Evolutionary conservation across 2,329 filamentous ascomycete species (phyloP).

Genomic region (Westerdykella aurantiaca): DNA sequence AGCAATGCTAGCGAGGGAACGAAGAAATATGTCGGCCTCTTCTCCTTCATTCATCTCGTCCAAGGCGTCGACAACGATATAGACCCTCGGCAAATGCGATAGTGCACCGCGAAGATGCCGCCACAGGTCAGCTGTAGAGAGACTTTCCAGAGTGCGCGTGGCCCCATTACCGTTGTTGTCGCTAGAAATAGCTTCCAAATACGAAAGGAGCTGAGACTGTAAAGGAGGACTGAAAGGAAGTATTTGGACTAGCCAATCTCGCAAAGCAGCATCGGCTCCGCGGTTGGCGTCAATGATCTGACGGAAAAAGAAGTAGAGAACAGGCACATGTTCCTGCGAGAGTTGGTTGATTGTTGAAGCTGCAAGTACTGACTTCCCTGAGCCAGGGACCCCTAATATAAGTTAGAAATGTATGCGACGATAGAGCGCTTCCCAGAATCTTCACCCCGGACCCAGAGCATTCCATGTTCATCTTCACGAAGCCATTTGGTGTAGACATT

Average conservation of each 20-base stretch:
- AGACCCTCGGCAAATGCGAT: slow-evolving; percentile 19
- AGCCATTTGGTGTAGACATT: slow-evolving; percentile 9
- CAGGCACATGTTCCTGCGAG: slow-evolving; percentile 8
- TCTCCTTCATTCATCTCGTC: slow-evolving; percentile 45
- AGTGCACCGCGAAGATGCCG: slow-evolving; percentile 8
- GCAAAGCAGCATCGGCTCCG: slow-evolving; percentile 18
- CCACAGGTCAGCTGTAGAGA: slow-evolving; percentile 12
- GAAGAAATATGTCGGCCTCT: slow-evolving; percentile 27
- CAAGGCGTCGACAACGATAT: slow-evolving; percentile 42
- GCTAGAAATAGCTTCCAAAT: not conserved
- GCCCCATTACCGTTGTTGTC: not conserved
- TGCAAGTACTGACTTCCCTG: slow-evolving; percentile 35
- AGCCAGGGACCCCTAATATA: slow-evolving; percentile 37
- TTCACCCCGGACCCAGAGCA: slow-evolving; percentile 23
- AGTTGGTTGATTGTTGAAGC: slow-evolving; percentile 17
- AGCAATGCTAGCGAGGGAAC: slow-evolving; percentile 30
- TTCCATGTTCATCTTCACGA: slow-evolving; percentile 5
- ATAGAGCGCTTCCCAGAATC: not conserved
- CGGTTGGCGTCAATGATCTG: slow-evolving; percentile 34
- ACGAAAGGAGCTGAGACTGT: slow-evolving; percentile 14
- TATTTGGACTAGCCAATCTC: slow-evolving; percentile 32
- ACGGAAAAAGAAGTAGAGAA: slow-evolving; percentile 39
- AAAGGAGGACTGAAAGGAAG: slow-evolving; percentile 22
- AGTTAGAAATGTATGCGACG: slow-evolving; percentile 3
- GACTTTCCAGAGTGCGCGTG: slow-evolving; percentile 2